Conservation (phyloP, 2,329 filamentous ascomycete species). For the Diplocarpon rosae region DNA sequence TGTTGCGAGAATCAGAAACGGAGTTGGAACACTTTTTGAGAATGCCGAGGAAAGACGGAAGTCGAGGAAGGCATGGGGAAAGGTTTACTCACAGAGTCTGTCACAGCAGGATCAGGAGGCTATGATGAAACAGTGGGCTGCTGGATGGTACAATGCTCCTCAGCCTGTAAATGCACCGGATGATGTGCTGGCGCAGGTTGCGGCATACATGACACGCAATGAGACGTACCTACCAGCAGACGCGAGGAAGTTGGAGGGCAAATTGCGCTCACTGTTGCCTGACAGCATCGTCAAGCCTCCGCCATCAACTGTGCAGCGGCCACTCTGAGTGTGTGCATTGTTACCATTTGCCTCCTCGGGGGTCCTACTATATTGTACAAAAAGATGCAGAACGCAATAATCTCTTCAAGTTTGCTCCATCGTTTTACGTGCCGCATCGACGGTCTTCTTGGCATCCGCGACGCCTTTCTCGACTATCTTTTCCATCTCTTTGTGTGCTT, state of each 20-base stretch:
- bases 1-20: slow-evolving; percentile 13
- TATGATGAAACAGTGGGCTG: slow-evolving; percentile 21
- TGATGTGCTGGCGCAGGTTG: slow-evolving; percentile 19
- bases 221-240: slow-evolving; percentile 26
- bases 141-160: slow-evolving; percentile 22
- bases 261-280: slow-evolving; percentile 22
- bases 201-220: slow-evolving; percentile 21
- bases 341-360: neutral
- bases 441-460: slow-evolving; percentile 27
- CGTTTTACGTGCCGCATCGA: slow-evolving; percentile 28
- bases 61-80: slow-evolving; percentile 1
- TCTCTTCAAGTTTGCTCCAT: slow-evolving; percentile 20
- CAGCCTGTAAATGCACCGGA: slow-evolving; percentile 3
- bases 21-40: slow-evolving; percentile 21
- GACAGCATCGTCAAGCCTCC: neutral
- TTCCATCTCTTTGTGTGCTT: slow-evolving; percentile 30
- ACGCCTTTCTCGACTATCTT: slow-evolving; percentile 28
- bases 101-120: slow-evolving; percentile 13
- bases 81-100: slow-evolving; percentile 1
- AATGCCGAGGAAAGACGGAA: slow-evolving; percentile 6
- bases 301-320: slow-evolving; percentile 5
- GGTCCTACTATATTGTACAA: slow-evolving; percentile 11
- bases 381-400: slow-evolving; percentile 11
- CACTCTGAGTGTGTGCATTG: neutral
- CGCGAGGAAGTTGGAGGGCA: slow-evolving; percentile 21